Evolutionary conservation across 2,329 filamentous ascomycete species (phyloP).

Genomic region (Cordyceps pruinosa): DNA sequence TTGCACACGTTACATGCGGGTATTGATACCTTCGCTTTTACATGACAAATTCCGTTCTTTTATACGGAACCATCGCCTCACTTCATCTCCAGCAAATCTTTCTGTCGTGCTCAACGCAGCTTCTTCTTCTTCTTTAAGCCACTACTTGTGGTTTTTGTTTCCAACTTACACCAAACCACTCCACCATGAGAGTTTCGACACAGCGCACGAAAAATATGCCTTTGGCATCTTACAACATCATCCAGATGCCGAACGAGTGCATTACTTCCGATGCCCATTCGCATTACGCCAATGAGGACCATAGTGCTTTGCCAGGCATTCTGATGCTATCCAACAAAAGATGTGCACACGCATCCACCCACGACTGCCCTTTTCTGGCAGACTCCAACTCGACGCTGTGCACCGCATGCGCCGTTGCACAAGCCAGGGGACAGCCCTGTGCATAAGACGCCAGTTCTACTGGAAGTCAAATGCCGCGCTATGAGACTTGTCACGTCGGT

Average conservation of each 20-base stretch:
- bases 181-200: neutral
- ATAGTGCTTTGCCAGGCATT: neutral
- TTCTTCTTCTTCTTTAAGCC: neutral
- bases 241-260: neutral
- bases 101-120: neutral
- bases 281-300: neutral
- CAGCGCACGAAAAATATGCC: neutral
- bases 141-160: neutral
- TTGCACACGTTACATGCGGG: neutral
- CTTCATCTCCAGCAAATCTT: neutral
- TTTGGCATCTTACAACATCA: neutral
- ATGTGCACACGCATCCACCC: slow-evolving; percentile 22
- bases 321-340: slow-evolving; percentile 21
- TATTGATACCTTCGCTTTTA: neutral
- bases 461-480: neutral
- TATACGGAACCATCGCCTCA: neutral
- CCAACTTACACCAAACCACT: neutral
- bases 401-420: slow-evolving; percentile 19
- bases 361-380: slow-evolving; percentile 22
- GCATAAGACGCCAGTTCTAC: neutral
- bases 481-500: neutral
- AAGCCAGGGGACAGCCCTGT: slow-evolving; percentile 21
- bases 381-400: slow-evolving; percentile 23
- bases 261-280: neutral
- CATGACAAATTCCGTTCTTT: neutral